phyloP scores from a whole-genome alignment of 495 filamentous ascomycete species.

The Annulohypoxylon nitens region DNA sequence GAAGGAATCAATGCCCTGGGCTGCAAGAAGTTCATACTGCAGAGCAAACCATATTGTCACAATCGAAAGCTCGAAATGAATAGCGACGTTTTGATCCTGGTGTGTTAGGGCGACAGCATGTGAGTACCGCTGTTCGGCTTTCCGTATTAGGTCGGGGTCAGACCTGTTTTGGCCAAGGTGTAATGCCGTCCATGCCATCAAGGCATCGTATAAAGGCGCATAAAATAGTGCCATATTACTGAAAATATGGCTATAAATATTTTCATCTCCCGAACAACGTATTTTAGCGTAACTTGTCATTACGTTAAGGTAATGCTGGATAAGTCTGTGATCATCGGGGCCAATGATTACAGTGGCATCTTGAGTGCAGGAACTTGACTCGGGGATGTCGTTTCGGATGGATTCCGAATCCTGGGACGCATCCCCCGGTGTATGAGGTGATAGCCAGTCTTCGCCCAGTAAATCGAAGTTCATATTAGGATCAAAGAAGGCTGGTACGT shows the following conservation, averaged over 20 bases:
- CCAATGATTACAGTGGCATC: conserved; percentile 29
- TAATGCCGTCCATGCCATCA: conserved; percentile 37
- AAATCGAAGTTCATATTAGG: conserved; percentile 39
- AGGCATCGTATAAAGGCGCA: conserved; percentile 30
- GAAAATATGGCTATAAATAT: conserved; percentile 37
- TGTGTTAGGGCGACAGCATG: conserved; percentile 24
- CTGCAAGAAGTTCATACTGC: conserved; percentile 34
- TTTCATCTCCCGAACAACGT: conserved; percentile 33
- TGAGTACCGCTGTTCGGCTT: conserved; percentile 31
- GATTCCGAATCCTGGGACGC: conserved; percentile 20
- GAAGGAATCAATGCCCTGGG: conserved; percentile 23
- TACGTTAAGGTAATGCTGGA: conserved; percentile 38
- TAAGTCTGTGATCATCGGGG: conserved; percentile 31
- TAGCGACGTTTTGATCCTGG: conserved; percentile 30
- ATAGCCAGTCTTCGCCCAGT: conserved; percentile 27
- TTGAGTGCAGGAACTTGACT: conserved; percentile 9
- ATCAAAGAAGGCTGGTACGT: conserved; percentile 38
- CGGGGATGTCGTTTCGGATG: conserved; percentile 13
- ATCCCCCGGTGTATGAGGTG: conserved; percentile 24
- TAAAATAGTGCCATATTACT: conserved; percentile 39
- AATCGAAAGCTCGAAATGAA: conserved; percentile 37
- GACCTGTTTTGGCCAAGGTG: conserved; percentile 32
- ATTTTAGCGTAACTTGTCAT: conserved; percentile 39
- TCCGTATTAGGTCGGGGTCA: conserved; percentile 32
- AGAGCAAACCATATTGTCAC: conserved; percentile 40